A percentile compares a stretch with the other conserved stretches of the same genome.
Evolutionary conservation across 2,329 filamentous ascomycete genomes (phyloP).

Genomic region (Penicillium sp.): DNA sequence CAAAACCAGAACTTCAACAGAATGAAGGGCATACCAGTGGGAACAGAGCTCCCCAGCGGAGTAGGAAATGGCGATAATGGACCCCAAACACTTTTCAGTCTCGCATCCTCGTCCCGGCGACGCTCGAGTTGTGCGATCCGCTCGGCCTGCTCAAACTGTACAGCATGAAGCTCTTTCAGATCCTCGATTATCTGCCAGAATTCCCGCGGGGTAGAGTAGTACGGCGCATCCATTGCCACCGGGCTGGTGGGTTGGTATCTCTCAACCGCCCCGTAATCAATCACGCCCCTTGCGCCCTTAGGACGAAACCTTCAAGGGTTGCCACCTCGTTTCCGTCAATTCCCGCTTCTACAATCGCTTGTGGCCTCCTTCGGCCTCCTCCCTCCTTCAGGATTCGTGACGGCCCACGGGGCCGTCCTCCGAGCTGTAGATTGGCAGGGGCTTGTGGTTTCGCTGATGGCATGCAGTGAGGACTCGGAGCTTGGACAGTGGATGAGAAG

Average conservation of each 20-base stretch:
- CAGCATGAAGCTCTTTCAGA: slow-evolving; percentile 60
- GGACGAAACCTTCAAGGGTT: background rate
- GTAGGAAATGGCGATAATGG: slow-evolving; percentile 85
- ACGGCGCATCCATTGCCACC: slow-evolving; percentile 61
- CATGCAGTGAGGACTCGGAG: slow-evolving; percentile 3
- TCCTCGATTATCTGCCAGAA: slow-evolving; percentile 65
- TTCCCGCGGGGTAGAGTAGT: slow-evolving; percentile 62
- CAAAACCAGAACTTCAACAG: background rate
- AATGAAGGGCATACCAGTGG: slow-evolving; percentile 67
- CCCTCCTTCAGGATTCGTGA: slow-evolving; percentile 21
- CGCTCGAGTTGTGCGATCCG: slow-evolving; percentile 62
- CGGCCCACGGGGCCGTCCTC: slow-evolving; percentile 29
- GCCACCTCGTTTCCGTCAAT: background rate
- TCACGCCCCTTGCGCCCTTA: background rate
- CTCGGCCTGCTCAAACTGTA: slow-evolving; percentile 62
- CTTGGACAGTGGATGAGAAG: background rate
- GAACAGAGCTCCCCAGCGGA: slow-evolving; percentile 75
- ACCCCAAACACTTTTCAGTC: slow-evolving; percentile 82
- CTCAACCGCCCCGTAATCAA: background rate
- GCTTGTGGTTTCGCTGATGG: slow-evolving; percentile 3
- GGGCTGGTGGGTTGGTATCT: background rate
- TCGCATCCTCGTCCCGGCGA: slow-evolving; percentile 62
- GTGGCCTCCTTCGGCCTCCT: background rate
- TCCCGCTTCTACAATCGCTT: background rate
- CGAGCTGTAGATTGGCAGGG: slow-evolving; percentile 9